A percentile compares a stretch with the other conserved stretches of the same genome.
Evolutionary conservation across 495 filamentous ascomycete species (phyloP).

Genomic region (Podospora pseudocomata): DNA sequence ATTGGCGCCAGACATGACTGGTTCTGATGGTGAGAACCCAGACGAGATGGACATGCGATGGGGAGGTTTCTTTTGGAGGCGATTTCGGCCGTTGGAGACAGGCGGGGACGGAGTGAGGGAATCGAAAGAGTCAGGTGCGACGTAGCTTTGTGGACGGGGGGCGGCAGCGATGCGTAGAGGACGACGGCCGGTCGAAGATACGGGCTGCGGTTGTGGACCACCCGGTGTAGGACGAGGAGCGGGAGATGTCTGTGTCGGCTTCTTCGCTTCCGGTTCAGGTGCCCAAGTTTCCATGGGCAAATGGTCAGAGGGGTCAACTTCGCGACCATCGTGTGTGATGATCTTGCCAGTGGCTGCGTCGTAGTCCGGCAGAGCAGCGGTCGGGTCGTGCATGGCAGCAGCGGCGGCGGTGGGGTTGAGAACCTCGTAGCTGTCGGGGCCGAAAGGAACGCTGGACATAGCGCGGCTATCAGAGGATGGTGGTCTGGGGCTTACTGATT

Average conservation of each 20-base stretch:
- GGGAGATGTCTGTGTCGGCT: slow-evolving; percentile 48
- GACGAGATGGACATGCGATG: slow-evolving; percentile 40
- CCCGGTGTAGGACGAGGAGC: slow-evolving; percentile 43
- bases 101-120: slow-evolving; percentile 21
- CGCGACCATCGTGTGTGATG: slow-evolving; percentile 76
- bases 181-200: slow-evolving; percentile 27
- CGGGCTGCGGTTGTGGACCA: slow-evolving; percentile 46
- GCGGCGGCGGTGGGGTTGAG: slow-evolving; percentile 59
- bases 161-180: slow-evolving; percentile 28
- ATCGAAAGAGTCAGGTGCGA: slow-evolving; percentile 22
- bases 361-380: slow-evolving; percentile 32
- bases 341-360: slow-evolving; percentile 57
- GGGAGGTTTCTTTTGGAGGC: slow-evolving; percentile 57
- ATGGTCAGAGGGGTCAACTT: slow-evolving; percentile 91
- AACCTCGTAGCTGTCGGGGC: slow-evolving; percentile 80
- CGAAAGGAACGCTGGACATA: slow-evolving; percentile 71
- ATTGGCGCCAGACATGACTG: slow-evolving; percentile 35
- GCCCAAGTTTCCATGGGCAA: slow-evolving; percentile 89
- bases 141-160: slow-evolving; percentile 9
- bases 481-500: slow-evolving; percentile 75
- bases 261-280: slow-evolving; percentile 83
- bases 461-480: slow-evolving; percentile 50
- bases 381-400: slow-evolving; percentile 28
- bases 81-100: slow-evolving; percentile 45
- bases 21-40: slow-evolving; percentile 20